phyloP scores from a whole-genome alignment of 192 early-diverging fungal species.

The Rhizophagus clarus region DNA sequence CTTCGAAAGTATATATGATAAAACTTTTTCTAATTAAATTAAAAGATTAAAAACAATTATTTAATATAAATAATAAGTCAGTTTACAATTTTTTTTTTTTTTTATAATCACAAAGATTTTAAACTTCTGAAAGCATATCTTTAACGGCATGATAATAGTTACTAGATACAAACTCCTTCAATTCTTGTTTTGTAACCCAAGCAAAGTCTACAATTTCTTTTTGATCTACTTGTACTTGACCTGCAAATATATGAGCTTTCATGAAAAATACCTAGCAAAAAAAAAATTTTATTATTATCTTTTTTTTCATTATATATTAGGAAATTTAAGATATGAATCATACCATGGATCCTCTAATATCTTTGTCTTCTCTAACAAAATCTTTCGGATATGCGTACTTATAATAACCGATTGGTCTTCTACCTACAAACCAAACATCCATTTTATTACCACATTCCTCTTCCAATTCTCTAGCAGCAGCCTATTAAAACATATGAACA shows the following conservation, averaged over 20 bases:
- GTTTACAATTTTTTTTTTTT: no score
- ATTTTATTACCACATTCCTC: conserved; percentile 73
- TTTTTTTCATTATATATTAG: neutral
- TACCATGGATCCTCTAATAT: conserved; percentile 17
- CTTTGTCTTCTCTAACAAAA: neutral
- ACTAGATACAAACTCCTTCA: conserved; percentile 50
- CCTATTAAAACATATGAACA: conserved; percentile 45
- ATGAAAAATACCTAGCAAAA: conserved; percentile 78
- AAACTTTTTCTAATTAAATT: no score
- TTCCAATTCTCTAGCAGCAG: conserved; percentile 70
- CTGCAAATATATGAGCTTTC: conserved; percentile 80
- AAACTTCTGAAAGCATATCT: conserved; percentile 56
- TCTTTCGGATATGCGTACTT: conserved; percentile 45
- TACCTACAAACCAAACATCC: conserved; percentile 88
- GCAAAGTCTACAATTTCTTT: conserved; percentile 66
- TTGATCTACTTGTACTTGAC: conserved; percentile 65
- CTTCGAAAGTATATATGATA: no score
- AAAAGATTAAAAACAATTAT: neutral
- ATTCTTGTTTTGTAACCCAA: conserved; percentile 76
- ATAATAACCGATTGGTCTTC: conserved; percentile 76
- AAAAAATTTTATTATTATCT: neutral
- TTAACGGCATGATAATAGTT: conserved; percentile 57
- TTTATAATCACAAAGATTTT: neutral
- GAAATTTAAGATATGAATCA: neutral
- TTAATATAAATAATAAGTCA: neutral